These are phyloP conservation scores for Cercospora janseana DNA, from an alignment of 2,329 filamentous ascomycete species.

Conservation along the genomic window DNA sequence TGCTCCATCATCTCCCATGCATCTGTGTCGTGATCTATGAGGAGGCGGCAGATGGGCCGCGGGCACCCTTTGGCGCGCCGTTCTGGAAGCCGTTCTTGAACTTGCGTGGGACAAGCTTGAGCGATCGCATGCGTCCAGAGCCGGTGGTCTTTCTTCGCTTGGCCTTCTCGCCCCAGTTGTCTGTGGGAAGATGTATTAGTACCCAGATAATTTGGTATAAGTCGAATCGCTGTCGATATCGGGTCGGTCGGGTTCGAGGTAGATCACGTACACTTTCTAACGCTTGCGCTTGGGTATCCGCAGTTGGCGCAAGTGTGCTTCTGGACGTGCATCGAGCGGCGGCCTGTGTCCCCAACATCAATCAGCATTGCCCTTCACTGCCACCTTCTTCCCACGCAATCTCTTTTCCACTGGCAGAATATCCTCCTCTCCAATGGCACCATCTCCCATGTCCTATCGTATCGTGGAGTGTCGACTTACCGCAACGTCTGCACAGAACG, in stretches of 20 bases:
- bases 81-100: slow-evolving; percentile 98
- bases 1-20: slow-evolving; percentile 21
- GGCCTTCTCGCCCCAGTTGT: slow-evolving; percentile 99
- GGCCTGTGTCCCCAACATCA: slow-evolving; percentile 56
- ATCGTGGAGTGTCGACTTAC: slow-evolving; percentile 57
- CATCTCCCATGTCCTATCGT: slow-evolving; percentile 8
- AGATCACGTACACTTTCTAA: slow-evolving; percentile 86
- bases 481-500: slow-evolving; percentile 97
- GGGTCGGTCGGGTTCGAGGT: background rate
- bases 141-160: slow-evolving; percentile 99
- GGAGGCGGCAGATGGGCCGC: slow-evolving; percentile 48
- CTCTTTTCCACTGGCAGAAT: slow-evolving; percentile 1
- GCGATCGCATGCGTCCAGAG: slow-evolving; percentile 91
- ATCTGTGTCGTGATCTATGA: slow-evolving; percentile 8
- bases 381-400: background rate
- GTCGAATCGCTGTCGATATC: slow-evolving; percentile 9
- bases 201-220: background rate
- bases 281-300: slow-evolving; percentile 97
- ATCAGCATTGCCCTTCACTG: slow-evolving; percentile 30
- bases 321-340: slow-evolving; percentile 98
- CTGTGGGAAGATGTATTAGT: slow-evolving; percentile 51
- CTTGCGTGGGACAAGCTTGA: slow-evolving; percentile 86
- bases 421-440: slow-evolving; percentile 1
- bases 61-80: slow-evolving; percentile 80
- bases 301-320: slow-evolving; percentile 97